phyloP scores from a whole-genome alignment of 768 basidiomycete genomes.

The Auriscalpium orientale region DNA sequence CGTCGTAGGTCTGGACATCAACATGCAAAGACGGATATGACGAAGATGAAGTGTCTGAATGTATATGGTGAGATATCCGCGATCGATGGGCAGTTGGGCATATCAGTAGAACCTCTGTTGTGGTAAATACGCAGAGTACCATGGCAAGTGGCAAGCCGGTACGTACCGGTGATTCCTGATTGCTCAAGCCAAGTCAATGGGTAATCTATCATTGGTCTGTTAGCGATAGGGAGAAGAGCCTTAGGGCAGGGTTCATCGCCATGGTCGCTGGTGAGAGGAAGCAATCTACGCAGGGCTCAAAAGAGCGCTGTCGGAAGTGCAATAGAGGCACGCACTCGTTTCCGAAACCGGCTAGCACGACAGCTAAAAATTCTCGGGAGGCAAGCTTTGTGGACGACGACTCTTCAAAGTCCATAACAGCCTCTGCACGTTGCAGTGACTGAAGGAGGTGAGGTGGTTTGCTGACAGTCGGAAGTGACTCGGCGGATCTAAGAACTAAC shows the following conservation, averaged over 20 bases:
- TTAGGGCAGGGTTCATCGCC: constrained; percentile 83
- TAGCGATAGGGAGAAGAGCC: constrained; percentile 80
- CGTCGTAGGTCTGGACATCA: constrained; percentile 76
- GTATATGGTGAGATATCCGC: constrained; percentile 76
- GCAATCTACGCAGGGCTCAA: constrained; percentile 38
- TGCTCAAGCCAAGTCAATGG: constrained; percentile 81
- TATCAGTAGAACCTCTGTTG: constrained; percentile 75
- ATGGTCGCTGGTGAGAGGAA: constrained; percentile 64
- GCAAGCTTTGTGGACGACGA: constrained; percentile 41
- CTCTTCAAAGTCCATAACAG: constrained; percentile 56
- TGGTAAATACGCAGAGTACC: neutral
- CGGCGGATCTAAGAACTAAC: neutral
- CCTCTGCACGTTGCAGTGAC: constrained; percentile 3
- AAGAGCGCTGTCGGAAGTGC: neutral
- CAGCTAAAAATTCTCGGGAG: constrained; percentile 76
- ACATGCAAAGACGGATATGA: constrained; percentile 58
- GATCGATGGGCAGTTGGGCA: constrained; percentile 73
- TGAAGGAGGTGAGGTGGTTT: neutral
- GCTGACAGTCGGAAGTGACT: neutral
- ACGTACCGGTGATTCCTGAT: constrained; percentile 76
- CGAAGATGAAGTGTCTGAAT: constrained; percentile 60
- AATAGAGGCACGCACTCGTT: constrained; percentile 54
- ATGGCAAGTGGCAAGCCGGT: constrained; percentile 12
- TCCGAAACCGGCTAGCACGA: constrained; percentile 89
- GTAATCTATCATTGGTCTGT: constrained; percentile 82